Percentiles rank a stretch among this genome's conserved stretches.
Evolutionary conservation across 2,329 filamentous ascomycete species (phyloP).

Genomic region (Exophiala xenobiotica): DNA sequence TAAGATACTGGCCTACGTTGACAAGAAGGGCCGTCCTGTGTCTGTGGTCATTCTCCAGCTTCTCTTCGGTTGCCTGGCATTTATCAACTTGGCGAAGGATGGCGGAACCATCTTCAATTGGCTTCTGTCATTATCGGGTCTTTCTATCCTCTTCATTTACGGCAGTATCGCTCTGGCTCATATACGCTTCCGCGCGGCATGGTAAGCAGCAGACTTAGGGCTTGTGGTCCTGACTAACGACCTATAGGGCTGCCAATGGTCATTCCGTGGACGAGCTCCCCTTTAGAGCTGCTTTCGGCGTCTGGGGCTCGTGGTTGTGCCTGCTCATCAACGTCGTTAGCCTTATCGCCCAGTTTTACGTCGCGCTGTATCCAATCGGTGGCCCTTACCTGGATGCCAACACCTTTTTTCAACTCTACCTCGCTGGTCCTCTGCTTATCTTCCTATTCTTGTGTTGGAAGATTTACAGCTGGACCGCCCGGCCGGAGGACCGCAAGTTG

Average conservation of each 20-base stretch:
- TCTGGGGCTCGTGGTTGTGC: conserved; percentile 78
- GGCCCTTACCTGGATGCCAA: conserved; percentile 27
- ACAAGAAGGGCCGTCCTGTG: conserved; percentile 76
- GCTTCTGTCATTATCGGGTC: conserved; percentile 73
- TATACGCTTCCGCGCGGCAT: conserved; percentile 86
- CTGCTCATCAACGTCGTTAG: conserved; percentile 73
- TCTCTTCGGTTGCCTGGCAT: conserved; percentile 70
- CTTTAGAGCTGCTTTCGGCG: conserved; percentile 75
- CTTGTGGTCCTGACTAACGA: too few species aligned
- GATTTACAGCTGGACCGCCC: conserved; percentile 29
- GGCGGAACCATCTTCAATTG: conserved; percentile 66
- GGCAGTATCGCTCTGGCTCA: conserved; percentile 49
- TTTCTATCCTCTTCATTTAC: conserved; percentile 75
- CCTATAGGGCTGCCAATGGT: conserved; percentile 53
- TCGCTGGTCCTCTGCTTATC: conserved; percentile 29
- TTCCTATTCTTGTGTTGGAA: conserved; percentile 29
- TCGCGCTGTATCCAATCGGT: conserved; percentile 73
- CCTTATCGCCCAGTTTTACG: conserved; percentile 84
- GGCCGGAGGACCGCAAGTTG: conserved; percentile 34
- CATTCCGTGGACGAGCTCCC: conserved; percentile 73
- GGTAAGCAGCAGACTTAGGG: conserved; percentile 40
- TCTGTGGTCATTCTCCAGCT: conserved; percentile 69
- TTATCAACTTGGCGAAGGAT: conserved; percentile 59
- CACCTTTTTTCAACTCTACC: conserved; percentile 30
- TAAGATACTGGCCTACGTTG: conserved; percentile 73